phyloP scores from a whole-genome alignment of 2,329 filamentous ascomycete species.

The Penicillium digitatum region DNA sequence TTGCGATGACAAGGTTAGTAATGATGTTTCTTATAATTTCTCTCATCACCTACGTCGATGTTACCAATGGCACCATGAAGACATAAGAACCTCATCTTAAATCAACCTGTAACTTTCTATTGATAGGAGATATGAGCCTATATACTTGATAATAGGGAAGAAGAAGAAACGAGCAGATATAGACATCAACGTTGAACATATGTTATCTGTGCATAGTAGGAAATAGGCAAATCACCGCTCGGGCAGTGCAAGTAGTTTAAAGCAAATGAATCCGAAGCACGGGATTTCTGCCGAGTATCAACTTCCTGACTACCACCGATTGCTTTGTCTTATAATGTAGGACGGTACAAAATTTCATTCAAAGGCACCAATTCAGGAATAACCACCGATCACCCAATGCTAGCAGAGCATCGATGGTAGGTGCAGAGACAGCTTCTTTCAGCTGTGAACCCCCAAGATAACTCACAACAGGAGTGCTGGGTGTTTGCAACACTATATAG shows the following conservation, averaged over 20 bases:
- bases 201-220: background rate
- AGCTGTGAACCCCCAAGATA: slow-evolving; percentile 1
- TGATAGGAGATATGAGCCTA: slow-evolving; percentile 1
- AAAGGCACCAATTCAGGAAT: background rate
- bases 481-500: slow-evolving; percentile 4
- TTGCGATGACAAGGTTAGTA: slow-evolving; percentile 5
- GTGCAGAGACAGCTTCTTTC: background rate
- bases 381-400: slow-evolving; percentile 10
- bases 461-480: background rate
- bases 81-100: slow-evolving; percentile 27
- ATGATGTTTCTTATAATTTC: background rate
- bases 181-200: background rate
- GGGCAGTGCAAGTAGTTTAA: background rate
- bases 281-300: slow-evolving; percentile 4
- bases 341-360: slow-evolving; percentile 2
- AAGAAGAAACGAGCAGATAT: background rate
- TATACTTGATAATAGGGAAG: background rate
- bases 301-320: background rate
- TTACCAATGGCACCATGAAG: slow-evolving; percentile 31
- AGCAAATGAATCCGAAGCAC: background rate
- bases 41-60: slow-evolving; percentile 19
- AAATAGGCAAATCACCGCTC: slow-evolving; percentile 2
- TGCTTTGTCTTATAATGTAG: background rate
- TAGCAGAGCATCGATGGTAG: background rate
- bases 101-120: background rate